These are phyloP conservation scores for Solidago caesia DNA, from an alignment of 129 eudicot genomes.

Conservation along the genomic window DNA sequence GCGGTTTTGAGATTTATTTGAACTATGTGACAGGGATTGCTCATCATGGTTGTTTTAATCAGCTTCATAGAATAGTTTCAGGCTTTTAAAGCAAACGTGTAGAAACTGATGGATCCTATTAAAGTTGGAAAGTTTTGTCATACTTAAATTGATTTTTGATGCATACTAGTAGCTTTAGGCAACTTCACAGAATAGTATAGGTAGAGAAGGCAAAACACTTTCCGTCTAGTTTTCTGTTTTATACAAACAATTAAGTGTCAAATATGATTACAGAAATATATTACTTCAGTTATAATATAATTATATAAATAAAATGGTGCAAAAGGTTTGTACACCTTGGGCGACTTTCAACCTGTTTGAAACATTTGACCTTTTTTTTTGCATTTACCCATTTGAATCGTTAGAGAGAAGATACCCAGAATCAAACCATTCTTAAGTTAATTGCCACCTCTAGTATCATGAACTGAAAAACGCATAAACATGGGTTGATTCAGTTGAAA, in stretches of 20 bases:
- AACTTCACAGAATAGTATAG: neutral
- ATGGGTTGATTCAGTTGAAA: neutral
- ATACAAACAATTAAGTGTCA: neutral
- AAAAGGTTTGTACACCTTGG: neutral
- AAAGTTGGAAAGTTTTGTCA: neutral
- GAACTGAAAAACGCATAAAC: neutral
- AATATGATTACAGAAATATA: neutral
- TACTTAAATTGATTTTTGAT: neutral
- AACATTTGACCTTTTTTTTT: neutral
- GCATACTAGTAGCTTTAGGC: neutral
- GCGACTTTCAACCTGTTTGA: neutral
- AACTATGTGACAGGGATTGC: neutral
- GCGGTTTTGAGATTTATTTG: neutral
- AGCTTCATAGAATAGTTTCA: neutral
- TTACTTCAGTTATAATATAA: neutral
- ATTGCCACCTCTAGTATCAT: neutral
- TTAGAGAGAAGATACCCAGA: neutral
- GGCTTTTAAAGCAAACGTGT: neutral
- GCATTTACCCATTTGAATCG: neutral
- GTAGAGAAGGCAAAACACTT: neutral
- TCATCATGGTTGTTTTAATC: neutral
- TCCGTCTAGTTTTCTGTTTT: neutral
- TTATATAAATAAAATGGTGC: neutral
- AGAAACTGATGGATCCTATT: neutral
- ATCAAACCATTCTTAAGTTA: neutral